Evolutionary conservation across 176 grass and related monocot species (phyloP), one percentile per base, ranked within the genome.

Genomic region (Poa annua): DNA sequence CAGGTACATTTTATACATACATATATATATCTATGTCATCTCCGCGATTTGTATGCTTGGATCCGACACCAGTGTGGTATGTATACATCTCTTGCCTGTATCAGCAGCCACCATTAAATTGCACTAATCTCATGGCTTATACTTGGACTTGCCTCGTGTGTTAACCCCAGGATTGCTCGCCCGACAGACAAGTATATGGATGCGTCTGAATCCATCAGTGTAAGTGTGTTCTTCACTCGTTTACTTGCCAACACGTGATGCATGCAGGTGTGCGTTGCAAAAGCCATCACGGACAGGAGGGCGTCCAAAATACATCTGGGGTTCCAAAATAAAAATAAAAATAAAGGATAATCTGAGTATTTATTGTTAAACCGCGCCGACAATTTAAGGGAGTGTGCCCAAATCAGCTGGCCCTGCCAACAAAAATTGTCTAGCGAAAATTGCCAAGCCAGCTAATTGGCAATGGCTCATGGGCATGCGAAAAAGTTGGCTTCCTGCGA

Each of bases 1-100:
- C 88, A 93, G 91, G 88, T 85, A 71, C 29, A 16, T 41, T 16
- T 72, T 38, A 13, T 39, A 19, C 9, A 20, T 66, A 2, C 2
- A 2, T 36, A 33, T 66, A 2, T 29, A 2, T 36, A 33, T 66
- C 6, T 11, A 47, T 17, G 77, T 59, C 70, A 50, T 77, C 52
- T 13, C 11, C 79, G 66, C 63, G 59, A 48, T 75, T 81, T 70
- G 60, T 74, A 76, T 39, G 48, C 32, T 49, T 52, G 9, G 19
- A 21, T 71, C 60, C 71, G n/a, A 78, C 47, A 76, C 41, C 60
- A n/a, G 48, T 76, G 74, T 87, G 91, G 91, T 93, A 93, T 52
- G 91, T 93, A 49, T 52, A 83, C 50, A 83, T 85, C 69, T 83
- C 54, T 75, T 85, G 34, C 66, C 45, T 88, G 71, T 57, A 49